Evolutionary conservation across 805 yeast species (phyloP).

Genomic region (Metschnikowia proteae): DNA sequence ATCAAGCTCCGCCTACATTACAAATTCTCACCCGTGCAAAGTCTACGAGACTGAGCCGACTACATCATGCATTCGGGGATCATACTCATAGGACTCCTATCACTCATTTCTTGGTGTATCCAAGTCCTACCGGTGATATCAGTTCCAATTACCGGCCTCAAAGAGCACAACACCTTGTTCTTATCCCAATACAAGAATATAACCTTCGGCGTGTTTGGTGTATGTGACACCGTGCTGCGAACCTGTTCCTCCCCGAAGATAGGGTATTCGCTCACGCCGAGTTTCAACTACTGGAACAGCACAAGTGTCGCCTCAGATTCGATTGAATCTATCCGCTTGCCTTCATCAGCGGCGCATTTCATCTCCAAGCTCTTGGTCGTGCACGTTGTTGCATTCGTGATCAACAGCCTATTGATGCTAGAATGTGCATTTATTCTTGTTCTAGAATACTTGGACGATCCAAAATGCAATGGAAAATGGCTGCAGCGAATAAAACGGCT

Average conservation of each 20-base stretch:
- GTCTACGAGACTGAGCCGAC: neutral
- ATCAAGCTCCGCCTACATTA: neutral
- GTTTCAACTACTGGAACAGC: conserved; percentile 1
- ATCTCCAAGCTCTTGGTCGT: conserved; percentile 40
- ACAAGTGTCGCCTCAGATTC: neutral
- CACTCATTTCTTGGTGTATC: conserved; percentile 29
- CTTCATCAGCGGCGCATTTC: conserved; percentile 37
- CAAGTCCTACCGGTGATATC: conserved; percentile 41
- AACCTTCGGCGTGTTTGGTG: conserved; percentile 44
- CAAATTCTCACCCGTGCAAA: neutral
- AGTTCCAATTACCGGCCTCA: conserved; percentile 37
- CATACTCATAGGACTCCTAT: conserved; percentile 25
- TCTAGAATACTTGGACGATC: conserved; percentile 1
- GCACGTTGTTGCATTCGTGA: conserved; percentile 38
- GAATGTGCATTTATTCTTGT: conserved; percentile 6
- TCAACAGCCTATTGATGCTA: conserved; percentile 19
- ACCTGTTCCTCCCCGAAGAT: conserved; percentile 33
- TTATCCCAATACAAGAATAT: conserved; percentile 30
- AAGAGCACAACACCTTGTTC: conserved; percentile 22
- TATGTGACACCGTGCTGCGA: conserved; percentile 29
- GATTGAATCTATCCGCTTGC: conserved; percentile 26
- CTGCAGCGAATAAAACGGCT: neutral
- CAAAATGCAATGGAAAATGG: neutral
- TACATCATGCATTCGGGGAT: conserved; percentile 29
- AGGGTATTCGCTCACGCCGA: conserved; percentile 29